Percentiles rank a stretch among this genome's conserved stretches.
phyloP scores from a whole-genome alignment of 2,329 filamentous ascomycete species.

The Fusarium pseudonygamai region DNA sequence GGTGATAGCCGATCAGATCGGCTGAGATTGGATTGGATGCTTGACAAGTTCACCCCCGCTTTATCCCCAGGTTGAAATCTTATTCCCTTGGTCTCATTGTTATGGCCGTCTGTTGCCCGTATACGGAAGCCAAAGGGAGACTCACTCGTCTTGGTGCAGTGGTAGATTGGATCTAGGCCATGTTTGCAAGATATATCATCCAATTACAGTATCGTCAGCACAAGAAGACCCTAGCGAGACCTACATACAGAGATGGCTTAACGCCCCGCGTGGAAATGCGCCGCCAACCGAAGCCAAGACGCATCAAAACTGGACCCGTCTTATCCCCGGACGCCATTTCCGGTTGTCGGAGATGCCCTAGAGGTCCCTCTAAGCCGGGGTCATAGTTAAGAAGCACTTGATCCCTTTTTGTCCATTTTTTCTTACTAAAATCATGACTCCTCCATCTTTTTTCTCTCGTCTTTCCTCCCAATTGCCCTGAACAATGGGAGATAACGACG shows the following conservation, averaged over 20 bases:
- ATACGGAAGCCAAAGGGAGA: constrained; percentile 21
- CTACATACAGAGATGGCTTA: neutral
- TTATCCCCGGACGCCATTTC: constrained; percentile 38
- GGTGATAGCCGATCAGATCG: constrained; percentile 15
- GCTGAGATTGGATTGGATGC: constrained; percentile 14
- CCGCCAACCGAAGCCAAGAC: constrained; percentile 32
- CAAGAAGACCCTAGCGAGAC: neutral
- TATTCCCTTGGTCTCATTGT: neutral
- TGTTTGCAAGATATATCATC: neutral
- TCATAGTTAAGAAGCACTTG: constrained; percentile 21
- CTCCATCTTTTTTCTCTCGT: neutral
- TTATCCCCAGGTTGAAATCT: constrained; percentile 23
- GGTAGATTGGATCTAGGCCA: neutral
- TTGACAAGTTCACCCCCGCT: constrained; percentile 13
- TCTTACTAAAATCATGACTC: constrained; percentile 6
- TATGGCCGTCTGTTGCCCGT: neutral
- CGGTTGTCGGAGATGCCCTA: constrained; percentile 25
- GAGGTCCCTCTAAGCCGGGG: constrained; percentile 18
- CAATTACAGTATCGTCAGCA: neutral
- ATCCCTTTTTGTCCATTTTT: constrained; percentile 18
- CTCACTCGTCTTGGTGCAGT: neutral
- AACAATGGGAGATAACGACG: constrained; percentile 26
- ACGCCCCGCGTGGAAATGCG: constrained; percentile 14
- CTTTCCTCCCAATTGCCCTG: neutral
- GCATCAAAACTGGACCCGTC: constrained; percentile 19